phyloP scores from a whole-genome alignment of 257 asterid genomes.

The Primulina huaijiensis region DNA sequence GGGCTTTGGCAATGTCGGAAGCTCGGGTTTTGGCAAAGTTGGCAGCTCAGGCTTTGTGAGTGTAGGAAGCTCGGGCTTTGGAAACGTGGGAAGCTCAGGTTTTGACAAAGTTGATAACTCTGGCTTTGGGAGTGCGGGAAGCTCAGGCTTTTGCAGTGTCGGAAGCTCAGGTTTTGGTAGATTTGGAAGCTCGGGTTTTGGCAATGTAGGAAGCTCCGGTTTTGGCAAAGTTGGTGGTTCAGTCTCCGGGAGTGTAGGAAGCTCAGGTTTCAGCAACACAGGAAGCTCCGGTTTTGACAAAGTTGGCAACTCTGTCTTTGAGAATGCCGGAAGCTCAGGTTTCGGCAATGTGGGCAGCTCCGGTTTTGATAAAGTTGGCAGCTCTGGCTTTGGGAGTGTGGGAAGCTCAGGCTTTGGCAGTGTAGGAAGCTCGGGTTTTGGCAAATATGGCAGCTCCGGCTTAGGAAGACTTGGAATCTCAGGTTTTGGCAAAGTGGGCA shows the following conservation, averaged over 20 bases:
- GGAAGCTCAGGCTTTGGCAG: slow-evolving; percentile 6
- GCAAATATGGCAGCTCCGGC: slow-evolving; percentile 23
- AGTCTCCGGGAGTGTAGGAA: neutral
- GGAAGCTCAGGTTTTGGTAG: neutral
- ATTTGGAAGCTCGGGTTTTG: neutral
- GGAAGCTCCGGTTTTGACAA: neutral
- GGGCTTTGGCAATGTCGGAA: neutral
- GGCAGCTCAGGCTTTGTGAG: slow-evolving; percentile 14
- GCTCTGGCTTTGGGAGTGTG: neutral
- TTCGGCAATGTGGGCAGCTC: slow-evolving; percentile 3
- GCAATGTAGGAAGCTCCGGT: slow-evolving; percentile 1
- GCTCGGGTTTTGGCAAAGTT: neutral
- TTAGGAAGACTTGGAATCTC: slow-evolving; percentile 30
- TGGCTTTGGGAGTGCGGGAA: neutral
- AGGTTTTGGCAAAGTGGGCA: slow-evolving; percentile 32
- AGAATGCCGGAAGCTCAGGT: neutral
- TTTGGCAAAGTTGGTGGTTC: neutral
- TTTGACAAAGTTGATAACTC: slow-evolving; percentile 16
- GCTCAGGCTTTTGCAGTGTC: neutral
- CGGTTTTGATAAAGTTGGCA: slow-evolving; percentile 21
- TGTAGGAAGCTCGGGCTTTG: slow-evolving; percentile 6
- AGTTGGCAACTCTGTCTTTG: slow-evolving; percentile 3
- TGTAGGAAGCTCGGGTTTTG: slow-evolving; percentile 18
- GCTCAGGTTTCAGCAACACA: too few relatives aligned
- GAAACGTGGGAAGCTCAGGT: neutral